Evolutionary conservation across 2,329 filamentous ascomycete species (phyloP).

Genomic region (Epichloe typhina): DNA sequence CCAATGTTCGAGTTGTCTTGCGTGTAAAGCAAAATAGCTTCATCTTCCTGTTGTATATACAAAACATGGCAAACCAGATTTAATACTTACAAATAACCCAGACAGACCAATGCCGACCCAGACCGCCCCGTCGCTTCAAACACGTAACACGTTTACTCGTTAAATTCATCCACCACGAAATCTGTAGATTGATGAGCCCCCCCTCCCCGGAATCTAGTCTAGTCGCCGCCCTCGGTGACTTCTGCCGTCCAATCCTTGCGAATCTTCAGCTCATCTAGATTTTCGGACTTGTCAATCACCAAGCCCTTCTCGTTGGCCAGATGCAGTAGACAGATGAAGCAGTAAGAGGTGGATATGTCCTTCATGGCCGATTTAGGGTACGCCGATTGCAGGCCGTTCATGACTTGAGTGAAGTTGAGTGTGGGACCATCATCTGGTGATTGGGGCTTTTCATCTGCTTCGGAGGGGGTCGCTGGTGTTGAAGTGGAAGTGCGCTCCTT

Average conservation of each 20-base stretch:
- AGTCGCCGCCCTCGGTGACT: conserved; percentile 30
- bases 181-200: not conserved
- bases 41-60: too few species aligned
- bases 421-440: conserved; percentile 30
- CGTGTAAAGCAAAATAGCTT: too few species aligned
- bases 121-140: not conserved
- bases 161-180: too few species aligned
- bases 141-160: not conserved
- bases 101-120: too few species aligned
- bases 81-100: too few species aligned
- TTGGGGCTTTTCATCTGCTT: conserved; percentile 19
- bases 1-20: too few species aligned
- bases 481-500: not conserved
- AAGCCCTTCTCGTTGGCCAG: conserved; percentile 88
- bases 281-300: conserved; percentile 52
- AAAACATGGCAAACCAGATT: too few species aligned
- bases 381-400: conserved; percentile 75
- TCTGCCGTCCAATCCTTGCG: conserved; percentile 50
- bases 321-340: conserved; percentile 88
- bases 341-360: conserved; percentile 86
- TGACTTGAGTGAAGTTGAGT: conserved; percentile 80
- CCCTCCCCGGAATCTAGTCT: conserved; percentile 2
- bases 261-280: conserved; percentile 46
- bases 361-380: conserved; percentile 79
- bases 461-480: conserved; percentile 13